Evolutionary conservation across 495 filamentous ascomycete species (phyloP).

Genomic region (Podospora pseudoanserina): DNA sequence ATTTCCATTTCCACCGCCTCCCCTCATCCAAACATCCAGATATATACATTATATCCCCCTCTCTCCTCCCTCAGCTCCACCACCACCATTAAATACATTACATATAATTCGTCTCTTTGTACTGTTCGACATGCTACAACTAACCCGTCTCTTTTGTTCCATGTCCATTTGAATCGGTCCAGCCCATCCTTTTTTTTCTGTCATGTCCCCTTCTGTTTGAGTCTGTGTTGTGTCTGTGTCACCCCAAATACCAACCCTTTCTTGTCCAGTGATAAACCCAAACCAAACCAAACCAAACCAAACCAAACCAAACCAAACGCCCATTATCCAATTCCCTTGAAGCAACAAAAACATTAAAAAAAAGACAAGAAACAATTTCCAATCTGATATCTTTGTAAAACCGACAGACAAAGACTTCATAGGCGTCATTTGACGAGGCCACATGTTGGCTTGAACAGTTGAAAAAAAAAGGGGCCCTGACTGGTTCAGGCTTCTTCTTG

Average conservation of each 20-base stretch:
- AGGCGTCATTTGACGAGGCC: not conserved
- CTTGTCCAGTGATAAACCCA: no score
- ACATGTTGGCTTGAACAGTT: not conserved
- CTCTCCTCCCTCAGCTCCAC: not conserved
- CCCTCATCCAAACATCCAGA: not conserved
- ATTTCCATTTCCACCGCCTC: not conserved
- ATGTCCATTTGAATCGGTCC: not conserved
- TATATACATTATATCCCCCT: not conserved
- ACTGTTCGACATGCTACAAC: not conserved
- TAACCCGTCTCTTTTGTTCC: not conserved
- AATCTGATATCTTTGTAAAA: not conserved
- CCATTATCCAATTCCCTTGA: no score
- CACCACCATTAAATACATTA: conserved; percentile 4
- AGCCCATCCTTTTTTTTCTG: not conserved
- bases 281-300: no score
- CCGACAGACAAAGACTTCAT: not conserved
- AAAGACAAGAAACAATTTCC: no score
- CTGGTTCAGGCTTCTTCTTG: not conserved
- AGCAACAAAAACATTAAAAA: no score
- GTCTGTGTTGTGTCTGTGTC: not conserved
- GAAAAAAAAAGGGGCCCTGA: not conserved
- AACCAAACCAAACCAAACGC: no score
- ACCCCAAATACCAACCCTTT: no score
- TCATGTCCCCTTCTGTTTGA: not conserved
- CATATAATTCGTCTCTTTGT: not conserved